phyloP scores from a whole-genome alignment of 1,284 basidiomycete species.

The Puccinia novopanici region DNA sequence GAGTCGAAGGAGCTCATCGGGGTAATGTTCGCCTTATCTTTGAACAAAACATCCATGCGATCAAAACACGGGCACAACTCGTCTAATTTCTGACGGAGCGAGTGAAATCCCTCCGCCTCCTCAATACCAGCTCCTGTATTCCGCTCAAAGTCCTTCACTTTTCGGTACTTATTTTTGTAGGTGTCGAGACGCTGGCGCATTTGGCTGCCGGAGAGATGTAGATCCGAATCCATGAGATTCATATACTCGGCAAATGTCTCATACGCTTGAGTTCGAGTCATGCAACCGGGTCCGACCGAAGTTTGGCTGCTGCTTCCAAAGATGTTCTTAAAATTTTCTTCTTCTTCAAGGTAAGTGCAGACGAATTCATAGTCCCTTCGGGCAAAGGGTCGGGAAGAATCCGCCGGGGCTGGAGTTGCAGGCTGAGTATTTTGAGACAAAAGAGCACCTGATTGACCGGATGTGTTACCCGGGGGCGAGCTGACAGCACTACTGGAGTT shows the following conservation, averaged over 20 bases:
- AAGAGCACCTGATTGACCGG: too few species aligned
- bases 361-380: background rate
- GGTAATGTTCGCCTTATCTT: slow-evolving; percentile 2
- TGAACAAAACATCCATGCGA: slow-evolving; percentile 2
- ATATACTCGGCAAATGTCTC: slow-evolving; percentile 3
- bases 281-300: background rate
- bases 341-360: background rate
- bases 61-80: background rate
- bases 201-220: background rate
- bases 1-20: slow-evolving; percentile 2
- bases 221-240: background rate
- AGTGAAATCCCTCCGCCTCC: background rate
- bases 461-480: too few species aligned
- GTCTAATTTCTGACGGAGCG: background rate
- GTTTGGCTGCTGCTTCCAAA: slow-evolving; percentile 13
- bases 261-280: background rate
- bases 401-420: too few species aligned
- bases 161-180: too few species aligned
- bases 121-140: too few species aligned
- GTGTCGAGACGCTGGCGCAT: background rate
- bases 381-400: background rate
- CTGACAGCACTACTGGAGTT: too few species aligned
- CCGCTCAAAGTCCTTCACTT: too few species aligned
- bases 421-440: too few species aligned
- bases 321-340: background rate